Evolutionary conservation across 192 early-diverging fungal species (phyloP).

Genomic region (Spinellus fusiger): DNA sequence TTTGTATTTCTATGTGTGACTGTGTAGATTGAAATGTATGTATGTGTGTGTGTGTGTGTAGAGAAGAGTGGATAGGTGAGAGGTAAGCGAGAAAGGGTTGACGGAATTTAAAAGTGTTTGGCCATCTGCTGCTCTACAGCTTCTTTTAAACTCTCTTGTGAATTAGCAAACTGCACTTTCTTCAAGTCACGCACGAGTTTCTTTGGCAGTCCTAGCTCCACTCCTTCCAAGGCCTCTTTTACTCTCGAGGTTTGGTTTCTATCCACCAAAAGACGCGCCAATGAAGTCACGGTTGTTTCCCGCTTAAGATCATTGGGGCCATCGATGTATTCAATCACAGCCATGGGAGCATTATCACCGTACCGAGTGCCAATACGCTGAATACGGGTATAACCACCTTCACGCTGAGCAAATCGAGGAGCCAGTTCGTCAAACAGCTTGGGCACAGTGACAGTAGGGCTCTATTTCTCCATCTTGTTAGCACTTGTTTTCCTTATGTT

Average conservation of each 20-base stretch:
- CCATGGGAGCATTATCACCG: conserved; percentile 82
- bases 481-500: background rate
- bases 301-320: conserved; percentile 72
- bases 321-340: conserved; percentile 88
- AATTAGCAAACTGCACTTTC: conserved; percentile 25
- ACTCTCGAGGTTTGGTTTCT: conserved; percentile 6
- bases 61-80: background rate
- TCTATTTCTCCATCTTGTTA: conserved; percentile 30
- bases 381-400: conserved; percentile 89
- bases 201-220: conserved; percentile 7
- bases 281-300: conserved; percentile 36
- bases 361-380: conserved; percentile 69
- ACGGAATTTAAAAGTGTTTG: background rate
- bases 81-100: background rate
- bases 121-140: conserved; percentile 17
- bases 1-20: too few relatives aligned
- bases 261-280: conserved; percentile 30
- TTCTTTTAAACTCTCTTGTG: conserved; percentile 6
- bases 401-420: conserved; percentile 69
- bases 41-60: background rate
- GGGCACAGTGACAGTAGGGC: conserved; percentile 66
- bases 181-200: conserved; percentile 26
- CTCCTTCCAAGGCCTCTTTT: conserved; percentile 14
- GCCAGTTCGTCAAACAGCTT: conserved; percentile 79
- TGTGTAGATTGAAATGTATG: too few relatives aligned